Base-by-base conservation (phyloP, 2,329 filamentous ascomycete genomes). In the Phialophora verrucosa region DNA sequence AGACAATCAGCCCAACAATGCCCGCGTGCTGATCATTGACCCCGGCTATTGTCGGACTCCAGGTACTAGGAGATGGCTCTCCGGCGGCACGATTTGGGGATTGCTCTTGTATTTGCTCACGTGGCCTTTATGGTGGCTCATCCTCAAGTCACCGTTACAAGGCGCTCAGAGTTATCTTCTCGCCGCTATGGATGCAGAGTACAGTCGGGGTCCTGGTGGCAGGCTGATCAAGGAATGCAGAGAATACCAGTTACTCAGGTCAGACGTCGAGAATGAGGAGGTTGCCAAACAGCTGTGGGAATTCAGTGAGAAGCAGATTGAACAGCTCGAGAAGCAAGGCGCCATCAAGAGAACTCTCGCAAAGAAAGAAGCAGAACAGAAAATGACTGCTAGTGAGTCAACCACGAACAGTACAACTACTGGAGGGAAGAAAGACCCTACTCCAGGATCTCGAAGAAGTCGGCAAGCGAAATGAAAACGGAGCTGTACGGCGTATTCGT, bases 271-370 rank as follows among this genome's bases (percentile, higher is more conserved):
- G 70, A 91, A 96, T 75, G 93, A 96, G 70, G 85, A 85, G 23
- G 80, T 91, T 32, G 93, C 92, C 65, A 93, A 96, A 84, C 87
- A 89, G 76, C 82, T 99, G 17, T 99, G 94, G 94, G 87, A 96
- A 75, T 88, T 91, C 65, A 97, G 91, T 75, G 93, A 97, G 74
- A 88, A 87, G 75, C 86, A 96, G 69, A 89, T 98, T 63, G 90
- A 96, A 76, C 85, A 85, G 72, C 86, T 90, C 14, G 93, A 98
- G 78, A 96, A 91, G 80, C 87, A 90, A 75, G 87, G 89, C 27
- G 93, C 93, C 8, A 79, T 87, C 58, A 85, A 83, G 64, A 79
- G 87, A 65, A 85, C 84, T 55, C 77, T 83, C 63, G 82, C 82
- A 70, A 90, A 90, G 78, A 88, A 85, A 69, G 76, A 78, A 63